A percentile compares a stretch with the other conserved stretches of the same genome.
These are phyloP conservation scores for Pichia paraexigua DNA, from an alignment of 805 yeast genomes.

Conservation along the genomic window DNA sequence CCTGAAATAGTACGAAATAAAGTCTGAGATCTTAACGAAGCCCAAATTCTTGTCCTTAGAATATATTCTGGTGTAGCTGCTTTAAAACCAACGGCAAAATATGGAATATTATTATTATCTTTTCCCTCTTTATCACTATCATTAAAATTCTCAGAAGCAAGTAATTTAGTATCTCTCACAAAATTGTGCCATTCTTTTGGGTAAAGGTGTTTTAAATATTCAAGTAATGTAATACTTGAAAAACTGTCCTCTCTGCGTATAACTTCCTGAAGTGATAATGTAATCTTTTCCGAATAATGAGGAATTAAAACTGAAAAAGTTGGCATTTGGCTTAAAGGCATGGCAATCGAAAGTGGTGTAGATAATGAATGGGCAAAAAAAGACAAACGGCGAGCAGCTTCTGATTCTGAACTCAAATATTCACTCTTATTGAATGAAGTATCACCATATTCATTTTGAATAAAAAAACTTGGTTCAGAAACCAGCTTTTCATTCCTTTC, in stretches of 20 bases:
- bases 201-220: conserved; percentile 47
- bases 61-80: conserved; percentile 55
- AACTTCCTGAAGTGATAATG: conserved; percentile 67
- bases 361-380: conserved; percentile 87
- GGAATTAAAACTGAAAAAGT: conserved; percentile 79
- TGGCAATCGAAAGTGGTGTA: conserved; percentile 73
- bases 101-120: conserved; percentile 49
- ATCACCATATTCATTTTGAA: conserved; percentile 70
- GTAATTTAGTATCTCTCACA: conserved; percentile 46
- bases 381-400: conserved; percentile 75
- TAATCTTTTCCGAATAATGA: conserved; percentile 78
- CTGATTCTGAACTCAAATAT: conserved; percentile 57
- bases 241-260: conserved; percentile 64
- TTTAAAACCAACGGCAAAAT: conserved; percentile 62
- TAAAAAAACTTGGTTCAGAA: conserved; percentile 70
- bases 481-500: conserved; percentile 35
- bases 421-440: conserved; percentile 35
- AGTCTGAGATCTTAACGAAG: conserved; percentile 76
- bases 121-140: conserved; percentile 6
- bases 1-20: conserved; percentile 77
- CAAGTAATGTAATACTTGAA: conserved; percentile 47
- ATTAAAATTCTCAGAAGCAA: conserved; percentile 37
- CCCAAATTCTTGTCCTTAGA: conserved; percentile 76
- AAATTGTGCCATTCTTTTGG: conserved; percentile 52
- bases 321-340: conserved; percentile 64